Conservation (phyloP, 768 basidiomycete genomes). For the Tubosaeta brunneosetosa region DNA sequence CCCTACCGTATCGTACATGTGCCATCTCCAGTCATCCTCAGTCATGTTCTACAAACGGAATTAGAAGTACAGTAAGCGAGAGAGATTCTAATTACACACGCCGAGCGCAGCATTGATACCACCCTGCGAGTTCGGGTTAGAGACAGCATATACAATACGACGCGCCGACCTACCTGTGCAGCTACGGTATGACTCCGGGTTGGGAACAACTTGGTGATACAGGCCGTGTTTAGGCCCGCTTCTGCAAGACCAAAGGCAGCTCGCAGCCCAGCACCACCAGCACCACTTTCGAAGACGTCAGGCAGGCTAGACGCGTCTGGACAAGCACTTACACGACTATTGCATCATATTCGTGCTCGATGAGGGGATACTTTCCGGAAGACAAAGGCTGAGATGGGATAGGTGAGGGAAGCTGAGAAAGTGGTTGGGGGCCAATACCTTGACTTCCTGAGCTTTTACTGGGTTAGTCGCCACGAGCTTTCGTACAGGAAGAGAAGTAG, state of each 20-base stretch:
- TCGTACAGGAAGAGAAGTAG: conserved; percentile 54
- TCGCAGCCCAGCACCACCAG: conserved; percentile 96
- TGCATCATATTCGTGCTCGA: conserved; percentile 99
- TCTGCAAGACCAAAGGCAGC: conserved; percentile 98
- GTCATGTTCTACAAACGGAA: conserved; percentile 77
- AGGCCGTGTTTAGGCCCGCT: conserved; percentile 97
- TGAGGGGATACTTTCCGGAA: conserved; percentile 89
- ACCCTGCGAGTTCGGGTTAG: conserved; percentile 48
- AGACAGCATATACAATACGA: not conserved
- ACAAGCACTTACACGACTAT: conserved; percentile 83
- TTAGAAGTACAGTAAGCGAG: conserved; percentile 5
- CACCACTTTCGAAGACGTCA: conserved; percentile 57
- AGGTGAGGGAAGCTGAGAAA: conserved; percentile 2
- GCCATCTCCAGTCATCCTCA: conserved; percentile 99
- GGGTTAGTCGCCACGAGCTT: conserved; percentile 69
- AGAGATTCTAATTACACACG: conserved; percentile 41
- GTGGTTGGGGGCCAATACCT: conserved; percentile 41
- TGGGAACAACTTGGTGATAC: conserved; percentile 98
- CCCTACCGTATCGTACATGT: conserved; percentile 93
- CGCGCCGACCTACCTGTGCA: conserved; percentile 63
- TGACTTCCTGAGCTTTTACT: conserved; percentile 76
- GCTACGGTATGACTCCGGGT: conserved; percentile 98
- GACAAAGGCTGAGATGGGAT: conserved; percentile 54
- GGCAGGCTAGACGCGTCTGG: conserved; percentile 1
- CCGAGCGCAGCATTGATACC: conserved; percentile 98